Percentiles rank a stretch among this genome's conserved stretches.
phyloP scores from a whole-genome alignment of 2,329 filamentous ascomycete species.

The Sphaerostilbella broomeana region DNA sequence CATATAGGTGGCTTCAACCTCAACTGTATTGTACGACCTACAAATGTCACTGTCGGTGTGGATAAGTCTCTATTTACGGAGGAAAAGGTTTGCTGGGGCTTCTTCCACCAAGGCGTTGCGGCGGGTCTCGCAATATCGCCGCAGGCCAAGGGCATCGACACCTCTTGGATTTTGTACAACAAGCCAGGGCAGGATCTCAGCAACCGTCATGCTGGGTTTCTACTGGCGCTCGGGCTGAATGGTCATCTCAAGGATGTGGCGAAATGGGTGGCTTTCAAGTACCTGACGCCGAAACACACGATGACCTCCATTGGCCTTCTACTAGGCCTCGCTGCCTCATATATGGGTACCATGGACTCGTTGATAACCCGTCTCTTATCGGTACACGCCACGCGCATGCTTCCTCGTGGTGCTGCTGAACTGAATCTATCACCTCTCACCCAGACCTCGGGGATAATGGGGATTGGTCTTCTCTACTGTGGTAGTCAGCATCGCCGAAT shows the following conservation, averaged over 20 bases:
- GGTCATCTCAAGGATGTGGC: conserved; percentile 90
- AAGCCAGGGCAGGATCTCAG: conserved; percentile 81
- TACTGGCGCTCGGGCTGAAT: conserved; percentile 85
- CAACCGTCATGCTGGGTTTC: conserved; percentile 91
- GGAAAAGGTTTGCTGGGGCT: conserved; percentile 97
- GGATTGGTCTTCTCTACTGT: conserved; percentile 89
- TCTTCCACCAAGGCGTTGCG: conserved; percentile 95
- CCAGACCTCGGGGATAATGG: conserved; percentile 95
- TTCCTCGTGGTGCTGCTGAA: conserved; percentile 86
- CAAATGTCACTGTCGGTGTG: conserved; percentile 86
- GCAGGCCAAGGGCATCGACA: conserved; percentile 88
- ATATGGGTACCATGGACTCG: conserved; percentile 95
- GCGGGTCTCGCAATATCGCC: conserved; percentile 86
- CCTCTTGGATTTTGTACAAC: conserved; percentile 98
- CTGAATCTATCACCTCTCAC: conserved; percentile 88
- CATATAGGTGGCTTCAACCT: conserved; percentile 86
- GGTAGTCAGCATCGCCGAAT: conserved; percentile 94
- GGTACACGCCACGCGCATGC: conserved; percentile 91
- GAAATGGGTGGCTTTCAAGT: conserved; percentile 99
- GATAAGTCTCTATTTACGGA: conserved; percentile 84
- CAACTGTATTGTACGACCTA: conserved; percentile 84
- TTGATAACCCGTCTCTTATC: conserved; percentile 88
- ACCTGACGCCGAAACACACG: conserved; percentile 96
- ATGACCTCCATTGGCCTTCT: conserved; percentile 98
- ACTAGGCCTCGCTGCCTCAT: conserved; percentile 84